A percentile compares a stretch with the other conserved stretches of the same genome.
phyloP scores from a whole-genome alignment of 2,329 filamentous ascomycete species.

The Colletotrichum sp. region DNA sequence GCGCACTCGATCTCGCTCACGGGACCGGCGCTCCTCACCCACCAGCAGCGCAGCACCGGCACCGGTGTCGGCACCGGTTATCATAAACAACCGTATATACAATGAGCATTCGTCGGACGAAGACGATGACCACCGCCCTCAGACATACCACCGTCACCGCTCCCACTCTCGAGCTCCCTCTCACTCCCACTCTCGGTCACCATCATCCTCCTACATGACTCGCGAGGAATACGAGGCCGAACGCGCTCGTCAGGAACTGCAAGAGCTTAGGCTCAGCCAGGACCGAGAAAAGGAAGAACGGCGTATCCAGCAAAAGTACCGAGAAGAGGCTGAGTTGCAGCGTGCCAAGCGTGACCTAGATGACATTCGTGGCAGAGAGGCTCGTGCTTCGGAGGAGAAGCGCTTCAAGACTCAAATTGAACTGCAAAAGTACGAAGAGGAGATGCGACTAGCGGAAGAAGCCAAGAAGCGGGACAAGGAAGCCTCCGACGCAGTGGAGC shows the following conservation, averaged over 20 bases:
- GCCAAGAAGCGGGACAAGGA: slow-evolving; percentile 49
- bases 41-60: slow-evolving; percentile 32
- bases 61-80: slow-evolving; percentile 40
- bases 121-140: slow-evolving; percentile 36
- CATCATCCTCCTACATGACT: slow-evolving; percentile 41
- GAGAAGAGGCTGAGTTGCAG: slow-evolving; percentile 55
- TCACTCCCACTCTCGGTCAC: slow-evolving; percentile 32
- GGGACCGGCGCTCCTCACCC: slow-evolving; percentile 50
- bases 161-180: slow-evolving; percentile 30
- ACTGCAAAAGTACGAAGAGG: slow-evolving; percentile 50
- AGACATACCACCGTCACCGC: slow-evolving; percentile 30
- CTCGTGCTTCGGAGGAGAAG: slow-evolving; percentile 53
- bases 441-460: slow-evolving; percentile 49
- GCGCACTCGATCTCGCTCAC: slow-evolving; percentile 46
- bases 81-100: slow-evolving; percentile 64
- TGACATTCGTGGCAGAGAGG: slow-evolving; percentile 48
- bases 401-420: slow-evolving; percentile 59
- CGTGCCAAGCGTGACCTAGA: slow-evolving; percentile 54
- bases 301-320: slow-evolving; percentile 43
- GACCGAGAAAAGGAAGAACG: slow-evolving; percentile 45
- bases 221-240: slow-evolving; percentile 48
- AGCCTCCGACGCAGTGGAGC: slow-evolving; percentile 55
- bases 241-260: slow-evolving; percentile 46
- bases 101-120: slow-evolving; percentile 53
- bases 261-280: slow-evolving; percentile 46